A percentile compares a stretch with the other conserved stretches of the same genome.
Evolutionary conservation across 1,284 basidiomycete species (phyloP).

Genomic region (Marasmius tenuissimus): DNA sequence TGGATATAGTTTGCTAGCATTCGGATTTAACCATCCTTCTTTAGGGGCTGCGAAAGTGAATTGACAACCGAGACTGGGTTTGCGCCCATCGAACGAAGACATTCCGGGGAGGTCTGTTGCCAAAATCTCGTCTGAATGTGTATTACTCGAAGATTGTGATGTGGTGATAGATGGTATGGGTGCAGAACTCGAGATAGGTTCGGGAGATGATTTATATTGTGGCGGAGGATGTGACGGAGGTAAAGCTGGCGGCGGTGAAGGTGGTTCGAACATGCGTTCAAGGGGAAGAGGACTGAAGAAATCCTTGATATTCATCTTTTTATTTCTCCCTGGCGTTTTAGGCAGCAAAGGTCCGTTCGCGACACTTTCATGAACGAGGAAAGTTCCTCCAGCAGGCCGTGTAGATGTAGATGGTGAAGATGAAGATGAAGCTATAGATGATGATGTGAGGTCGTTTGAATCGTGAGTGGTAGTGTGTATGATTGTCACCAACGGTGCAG

Average conservation of each 20-base stretch:
- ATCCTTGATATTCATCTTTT: constrained; percentile 68
- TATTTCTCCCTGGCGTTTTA: constrained; percentile 62
- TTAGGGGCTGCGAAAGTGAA: constrained; percentile 77
- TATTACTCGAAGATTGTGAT: constrained; percentile 14
- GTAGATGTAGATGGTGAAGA: constrained; percentile 22
- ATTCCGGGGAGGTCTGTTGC: constrained; percentile 41
- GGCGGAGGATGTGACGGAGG: constrained; percentile 19
- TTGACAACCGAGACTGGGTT: constrained; percentile 49
- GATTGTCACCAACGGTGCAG: constrained; percentile 55
- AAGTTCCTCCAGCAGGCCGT: constrained; percentile 60
- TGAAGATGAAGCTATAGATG: background rate
- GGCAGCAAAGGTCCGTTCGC: constrained; percentile 54
- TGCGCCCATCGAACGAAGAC: constrained; percentile 38
- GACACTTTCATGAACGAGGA: constrained; percentile 76
- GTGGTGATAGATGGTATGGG: background rate
- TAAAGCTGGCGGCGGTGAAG: constrained; percentile 59
- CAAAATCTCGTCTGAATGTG: constrained; percentile 31
- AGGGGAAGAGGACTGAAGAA: constrained; percentile 84
- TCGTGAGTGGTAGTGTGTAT: constrained; percentile 42
- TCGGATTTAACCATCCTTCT: constrained; percentile 30
- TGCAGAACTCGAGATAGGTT: constrained; percentile 18
- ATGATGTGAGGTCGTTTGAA: constrained; percentile 14
- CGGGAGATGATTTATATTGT: constrained; percentile 24
- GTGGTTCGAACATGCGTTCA: constrained; percentile 90
- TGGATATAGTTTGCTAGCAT: constrained; percentile 23